Conservation (phyloP, 2,329 filamentous ascomycete genomes). For the Venturia pyrina region DNA sequence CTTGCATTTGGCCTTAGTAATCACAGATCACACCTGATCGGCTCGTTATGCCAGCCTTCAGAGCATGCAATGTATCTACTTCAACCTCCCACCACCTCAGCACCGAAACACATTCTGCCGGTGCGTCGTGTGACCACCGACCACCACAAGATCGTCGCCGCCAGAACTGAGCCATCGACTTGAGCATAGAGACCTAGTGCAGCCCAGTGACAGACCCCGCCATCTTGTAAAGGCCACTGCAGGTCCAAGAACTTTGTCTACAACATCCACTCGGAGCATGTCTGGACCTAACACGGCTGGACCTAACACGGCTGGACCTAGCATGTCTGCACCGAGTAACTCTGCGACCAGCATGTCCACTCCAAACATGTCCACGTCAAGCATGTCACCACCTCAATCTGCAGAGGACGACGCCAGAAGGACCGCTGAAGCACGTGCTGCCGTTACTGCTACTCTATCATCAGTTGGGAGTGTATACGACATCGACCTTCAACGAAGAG, state of each 20-base stretch:
- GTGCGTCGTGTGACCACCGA: not conserved
- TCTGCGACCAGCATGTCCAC: not conserved
- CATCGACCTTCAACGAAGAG: slow-evolving; percentile 56
- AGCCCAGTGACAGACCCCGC: not conserved
- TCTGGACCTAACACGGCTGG: not conserved
- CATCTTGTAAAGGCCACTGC: not conserved
- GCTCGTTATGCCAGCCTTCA: not conserved
- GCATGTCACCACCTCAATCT: not conserved
- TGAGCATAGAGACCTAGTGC: not conserved
- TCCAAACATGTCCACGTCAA: not conserved
- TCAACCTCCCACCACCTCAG: not conserved
- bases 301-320: not conserved
- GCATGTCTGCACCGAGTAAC: not conserved
- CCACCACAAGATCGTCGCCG: not conserved
- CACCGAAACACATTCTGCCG: not conserved
- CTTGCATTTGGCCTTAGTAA: not conserved
- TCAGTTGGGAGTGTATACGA: slow-evolving; percentile 60
- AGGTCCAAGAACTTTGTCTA: not conserved
- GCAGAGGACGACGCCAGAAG: not conserved
- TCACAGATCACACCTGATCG: not conserved
- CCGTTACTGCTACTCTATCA: slow-evolving; percentile 39
- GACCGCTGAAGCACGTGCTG: slow-evolving; percentile 37
- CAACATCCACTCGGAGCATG: not conserved
- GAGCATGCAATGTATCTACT: not conserved
- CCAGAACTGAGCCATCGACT: not conserved